Percentiles rank a stretch among this genome's conserved stretches.
phyloP scores from a whole-genome alignment of 208 protist genomes.

The Trypanosoma mega region DNA sequence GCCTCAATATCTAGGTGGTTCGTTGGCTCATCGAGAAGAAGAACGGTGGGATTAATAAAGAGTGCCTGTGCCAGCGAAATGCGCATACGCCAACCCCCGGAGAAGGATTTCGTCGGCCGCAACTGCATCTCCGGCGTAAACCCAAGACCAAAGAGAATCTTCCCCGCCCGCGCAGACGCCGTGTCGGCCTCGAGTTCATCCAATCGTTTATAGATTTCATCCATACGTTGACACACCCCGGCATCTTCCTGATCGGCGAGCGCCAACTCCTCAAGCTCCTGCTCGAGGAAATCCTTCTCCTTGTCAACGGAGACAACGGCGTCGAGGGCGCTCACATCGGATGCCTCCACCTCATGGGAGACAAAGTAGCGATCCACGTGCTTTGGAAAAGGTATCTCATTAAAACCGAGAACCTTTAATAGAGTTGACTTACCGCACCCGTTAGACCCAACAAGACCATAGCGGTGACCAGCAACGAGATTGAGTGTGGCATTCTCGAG shows the following conservation, averaged over 20 bases:
- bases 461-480: slow-evolving; percentile 78
- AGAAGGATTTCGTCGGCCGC: slow-evolving; percentile 81
- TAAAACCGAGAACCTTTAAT: slow-evolving; percentile 78
- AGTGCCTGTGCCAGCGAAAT: slow-evolving; percentile 95
- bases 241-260: slow-evolving; percentile 80
- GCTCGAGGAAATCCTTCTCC: slow-evolving; percentile 75
- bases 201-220: slow-evolving; percentile 92
- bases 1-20: slow-evolving; percentile 97
- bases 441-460: slow-evolving; percentile 90
- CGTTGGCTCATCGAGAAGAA: slow-evolving; percentile 98
- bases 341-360: slow-evolving; percentile 95
- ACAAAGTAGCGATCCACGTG: slow-evolving; percentile 96
- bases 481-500: slow-evolving; percentile 88
- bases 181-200: slow-evolving; percentile 93
- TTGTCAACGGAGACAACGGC: slow-evolving; percentile 83
- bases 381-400: slow-evolving; percentile 92
- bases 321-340: slow-evolving; percentile 81
- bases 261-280: slow-evolving; percentile 82
- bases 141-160: slow-evolving; percentile 95
- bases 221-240: slow-evolving; percentile 63
- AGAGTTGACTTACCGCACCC: slow-evolving; percentile 94
- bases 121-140: slow-evolving; percentile 89
- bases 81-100: slow-evolving; percentile 98
- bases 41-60: slow-evolving; percentile 92
- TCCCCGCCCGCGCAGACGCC: slow-evolving; percentile 77